Evolutionary conservation across 768 basidiomycete genomes (phyloP), one percentile per base, ranked within the genome.

Genomic region (Tephrocybe rancida): DNA sequence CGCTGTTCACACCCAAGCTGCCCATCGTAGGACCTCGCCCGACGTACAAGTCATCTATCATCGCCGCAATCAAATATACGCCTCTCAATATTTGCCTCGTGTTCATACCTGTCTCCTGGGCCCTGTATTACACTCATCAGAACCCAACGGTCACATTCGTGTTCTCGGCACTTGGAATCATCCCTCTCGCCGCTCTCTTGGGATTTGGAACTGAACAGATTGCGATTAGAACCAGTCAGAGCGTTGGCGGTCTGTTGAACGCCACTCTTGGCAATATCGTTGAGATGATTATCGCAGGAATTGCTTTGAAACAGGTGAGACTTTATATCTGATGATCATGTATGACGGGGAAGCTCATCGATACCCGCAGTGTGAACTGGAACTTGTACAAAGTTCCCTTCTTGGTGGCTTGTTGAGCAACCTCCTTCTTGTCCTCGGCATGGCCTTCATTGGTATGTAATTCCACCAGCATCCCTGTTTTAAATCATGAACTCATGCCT

Each of bases 381-480:
- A 76, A 43, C 72, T 82, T 26, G 80, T 82, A 16, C 82, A 82
- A 56, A 79, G 79, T 39, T 74, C 76, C 3, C 64, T 82, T 7
- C 70, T 82, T 11, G 82, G 82, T 38, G 79, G 78, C 21, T 72
- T 82, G 26, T 55, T 84, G 35, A 80, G 78, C 56, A 69, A 95
- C 85, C 67, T 95, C 85, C 78, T 95, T 82, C 77, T 95, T 81
- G 73, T 95, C 78, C 66, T 93, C 81, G 51, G 94, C 86, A 71
- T 94, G 87, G 68, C 88, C 69, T 61, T 94, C 84, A 66, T 95
- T 82, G 61, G 86, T 81, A 51, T 83, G 77, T 86, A 29, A 26
- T 21, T 24, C 10, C 34, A 83, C 86, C 67, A 84, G 82, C n/a
- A 84, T 83, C 18, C 2, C 49, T 32, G 13, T 10, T 13, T 48